These are phyloP conservation scores for Climacium dendroides DNA, from an alignment of 225 moss, liverwort and hornwort genomes.

Conservation along the genomic window DNA sequence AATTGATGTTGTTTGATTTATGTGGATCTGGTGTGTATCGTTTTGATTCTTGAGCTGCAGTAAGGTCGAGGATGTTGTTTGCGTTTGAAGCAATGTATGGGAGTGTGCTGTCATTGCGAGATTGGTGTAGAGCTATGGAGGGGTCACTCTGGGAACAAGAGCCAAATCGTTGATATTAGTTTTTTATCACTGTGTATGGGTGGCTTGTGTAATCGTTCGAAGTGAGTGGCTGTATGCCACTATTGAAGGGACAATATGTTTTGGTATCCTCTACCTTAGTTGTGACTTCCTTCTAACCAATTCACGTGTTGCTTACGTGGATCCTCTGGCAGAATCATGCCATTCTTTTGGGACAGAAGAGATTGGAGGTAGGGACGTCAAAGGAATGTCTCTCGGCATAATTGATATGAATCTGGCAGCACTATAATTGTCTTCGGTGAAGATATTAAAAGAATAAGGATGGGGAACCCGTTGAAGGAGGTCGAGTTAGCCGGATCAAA, in stretches of 20 bases:
- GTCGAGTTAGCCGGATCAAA: conserved; percentile 24
- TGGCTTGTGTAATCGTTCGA: background rate
- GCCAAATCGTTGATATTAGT: background rate
- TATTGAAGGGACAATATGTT: background rate
- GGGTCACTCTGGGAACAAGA: background rate
- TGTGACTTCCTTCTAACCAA: background rate
- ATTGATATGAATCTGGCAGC: conserved; percentile 3
- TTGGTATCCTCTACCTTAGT: background rate
- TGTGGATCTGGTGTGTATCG: background rate
- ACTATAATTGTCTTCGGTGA: background rate
- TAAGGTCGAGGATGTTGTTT: background rate
- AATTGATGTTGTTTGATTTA: background rate
- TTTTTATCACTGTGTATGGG: background rate
- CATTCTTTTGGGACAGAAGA: background rate
- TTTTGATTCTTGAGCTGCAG: background rate
- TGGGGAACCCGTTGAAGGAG: conserved; percentile 52
- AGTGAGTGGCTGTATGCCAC: background rate
- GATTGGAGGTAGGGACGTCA: background rate
- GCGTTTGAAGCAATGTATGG: background rate
- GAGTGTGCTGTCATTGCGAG: background rate
- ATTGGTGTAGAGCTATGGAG: background rate
- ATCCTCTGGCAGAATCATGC: background rate
- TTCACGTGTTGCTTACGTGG: background rate
- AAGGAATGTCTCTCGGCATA: background rate
- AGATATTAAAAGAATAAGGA: background rate